Evolutionary conservation across 805 yeast genomes (phyloP), one percentile per base, ranked within the genome.

Genomic region (Suhomyces sp.): DNA sequence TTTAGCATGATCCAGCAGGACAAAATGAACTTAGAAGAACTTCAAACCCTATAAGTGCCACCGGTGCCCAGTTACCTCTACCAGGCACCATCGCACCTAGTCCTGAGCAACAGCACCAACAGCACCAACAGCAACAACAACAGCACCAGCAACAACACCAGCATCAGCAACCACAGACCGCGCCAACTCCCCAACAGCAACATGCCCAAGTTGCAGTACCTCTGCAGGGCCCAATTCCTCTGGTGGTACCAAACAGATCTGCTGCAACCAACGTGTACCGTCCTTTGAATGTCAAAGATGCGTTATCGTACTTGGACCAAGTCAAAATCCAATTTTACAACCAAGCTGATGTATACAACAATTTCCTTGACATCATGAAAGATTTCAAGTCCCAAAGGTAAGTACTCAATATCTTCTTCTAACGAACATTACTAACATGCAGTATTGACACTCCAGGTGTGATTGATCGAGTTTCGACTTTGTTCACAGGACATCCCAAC

Each of bases 401-500:
- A 56, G 83, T 76, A 3, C 27, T 4, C 12, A 9, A 9, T 9
- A 9, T 27, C 4, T 27, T 27, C 12, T 27, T 2, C 7, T 27
- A 27, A 27, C 12, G 29, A 27, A 27, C 7, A 27, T 9, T 27
- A 51, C 54, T 51, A 51, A 51, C 54, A 40, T 53, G 17, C 56
- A 74, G 85, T 56, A 92, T 94, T 62, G 98, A 94, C 69, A 94
- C 99, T 0, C 99, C 98, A 0, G 99, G 98, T 35, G 99, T 94
- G 27, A 94, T 94, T 66, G 97, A 93, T 68, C 79, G 99, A 54
- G 99, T 94, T 1, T 90, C 97, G 0, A 81, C 88, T 1, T 74
- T 94, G 52, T 94, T 94, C 69, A 83, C 92, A 57, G 98, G 97
- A 12, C 97, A 91, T 69, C 97, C 97, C 1, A 84, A 87, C 57